Evolutionary conservation across 2,329 filamentous ascomycete genomes (phyloP), one percentile per base, ranked within the genome.

Genomic region (Amylocarpus encephaloides): DNA sequence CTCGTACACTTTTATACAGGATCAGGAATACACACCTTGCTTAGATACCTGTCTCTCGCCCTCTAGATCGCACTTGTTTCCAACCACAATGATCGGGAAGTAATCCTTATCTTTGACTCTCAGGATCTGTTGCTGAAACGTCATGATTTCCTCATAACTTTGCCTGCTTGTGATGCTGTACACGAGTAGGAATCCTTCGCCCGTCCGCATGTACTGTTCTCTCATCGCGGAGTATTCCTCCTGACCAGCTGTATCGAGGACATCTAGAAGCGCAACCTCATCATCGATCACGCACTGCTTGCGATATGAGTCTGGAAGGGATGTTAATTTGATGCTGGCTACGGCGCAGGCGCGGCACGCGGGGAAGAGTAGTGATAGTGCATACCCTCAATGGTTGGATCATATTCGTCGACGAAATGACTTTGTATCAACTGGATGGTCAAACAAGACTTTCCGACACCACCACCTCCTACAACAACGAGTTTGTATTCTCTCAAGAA

Each of bases 251-350:
- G 93, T 98, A 72, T 98, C 93, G 69, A 97, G 85, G 57, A 98
- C 93, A 71, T 98, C 93, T 71, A 98, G 86, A 54, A 98, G 81
- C 46, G 93, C 93, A 61, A 96, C 90, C 73, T 98, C 93, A 64
- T 97, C 93, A 69, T 98, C 93, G 70, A 98, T 95, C 63, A 95
- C 85, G 71, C 93, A 97, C 79, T 97, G 93, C 85, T 98, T 98
- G 76, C 93, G 90, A 79, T 98, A 98, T 57, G 93, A 97, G 69
- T 98, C 93, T 98, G 69, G 46, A 49, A 26, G 43, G 16, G 5
- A 19, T 11, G 46, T 4, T 33, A 35, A 7, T 16, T 46, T 30
- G 43, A 43, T 34, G 26, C 30, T 13, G 10, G 29, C 33, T 32
- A 12, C 5, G 15, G 11, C 5, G n/a, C 5, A 39, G 39, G 34